Base-by-base conservation (phyloP, 2,329 filamentous ascomycete genomes). In the Aspergillus melleus region DNA sequence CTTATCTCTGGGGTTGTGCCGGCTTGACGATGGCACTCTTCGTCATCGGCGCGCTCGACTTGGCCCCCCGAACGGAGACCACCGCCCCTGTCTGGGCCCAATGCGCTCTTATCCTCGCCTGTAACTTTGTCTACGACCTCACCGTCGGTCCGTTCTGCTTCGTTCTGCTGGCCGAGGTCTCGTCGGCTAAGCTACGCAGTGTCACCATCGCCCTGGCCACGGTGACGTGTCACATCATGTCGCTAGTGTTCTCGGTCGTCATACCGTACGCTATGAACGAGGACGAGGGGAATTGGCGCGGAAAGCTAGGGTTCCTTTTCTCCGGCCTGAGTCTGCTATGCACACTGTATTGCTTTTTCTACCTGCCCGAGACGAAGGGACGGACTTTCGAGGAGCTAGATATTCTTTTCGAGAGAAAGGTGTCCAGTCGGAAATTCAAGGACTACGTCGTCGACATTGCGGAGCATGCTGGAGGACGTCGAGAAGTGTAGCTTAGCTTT, bases 81-180 rank as follows among this genome's bases (percentile, higher is more conserved):
- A n/a, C 53, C 2, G 62, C 54, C 12, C 66, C 69, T 2, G 64
- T 66, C 1, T 80, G 78, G 74, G 75, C 75, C 0, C 77, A 80
- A 62, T 74, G 72, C 3, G 69, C 70, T 2, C 62, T 81, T 2
- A 66, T 70, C 44, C 46, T 71, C 9, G 54, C 60, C n/a, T 71
- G 62, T 55, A 69, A 52, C 6, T 82, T 84, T 51, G 74, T 81
- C 9, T 85, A 84, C 68, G 80, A 81, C 70, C 76, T 81, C 55
- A 80, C 80, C 6, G 77, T 84, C 16, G 83, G 83, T 0, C 82
- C 82, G 0, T 76, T 84, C 8, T 81, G 79, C 14, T 85, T 82
- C 69, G 77, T 77, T 0, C 65, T 84, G 20, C 70, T 83, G 29
- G 79, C 81, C 0, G 83, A 85, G 65, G 73, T 84, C 5, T 81